Conservation (phyloP, 148 eudicot genomes). For the Chenopodium quinoa region DNA sequence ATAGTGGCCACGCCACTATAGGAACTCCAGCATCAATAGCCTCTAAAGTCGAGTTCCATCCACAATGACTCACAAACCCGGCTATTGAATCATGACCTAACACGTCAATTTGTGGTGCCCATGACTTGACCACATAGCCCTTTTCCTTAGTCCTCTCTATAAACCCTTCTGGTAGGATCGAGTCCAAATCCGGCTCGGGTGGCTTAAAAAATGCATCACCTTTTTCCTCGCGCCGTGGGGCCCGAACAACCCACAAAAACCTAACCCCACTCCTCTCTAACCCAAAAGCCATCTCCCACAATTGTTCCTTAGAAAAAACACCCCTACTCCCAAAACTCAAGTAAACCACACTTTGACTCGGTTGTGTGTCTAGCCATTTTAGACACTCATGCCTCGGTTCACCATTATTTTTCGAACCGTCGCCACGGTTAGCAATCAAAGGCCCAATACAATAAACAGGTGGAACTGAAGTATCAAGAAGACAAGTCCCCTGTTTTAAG, state of each 20-base stretch:
- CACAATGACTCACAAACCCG: constrained; percentile 64
- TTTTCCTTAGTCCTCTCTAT: no score
- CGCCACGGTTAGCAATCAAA: constrained; percentile 19
- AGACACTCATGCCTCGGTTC: constrained; percentile 37
- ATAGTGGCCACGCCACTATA: constrained; percentile 49
- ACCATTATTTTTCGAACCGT: neutral
- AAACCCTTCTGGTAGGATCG: no score
- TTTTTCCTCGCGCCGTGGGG: constrained; percentile 33
- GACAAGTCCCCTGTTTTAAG: constrained; percentile 34
- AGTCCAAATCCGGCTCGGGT: no score
- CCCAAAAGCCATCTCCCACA: constrained; percentile 43
- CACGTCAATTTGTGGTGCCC: no score
- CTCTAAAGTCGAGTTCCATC: constrained; percentile 49
- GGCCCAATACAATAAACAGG: constrained; percentile 50
- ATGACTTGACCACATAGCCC: no score
- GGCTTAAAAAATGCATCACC: neutral
- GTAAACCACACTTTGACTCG: constrained; percentile 45
- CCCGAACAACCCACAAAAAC: constrained; percentile 57
- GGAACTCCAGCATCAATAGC: constrained; percentile 38
- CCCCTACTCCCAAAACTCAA: constrained; percentile 49
- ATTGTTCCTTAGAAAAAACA: constrained; percentile 25
- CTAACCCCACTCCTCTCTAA: constrained; percentile 48
- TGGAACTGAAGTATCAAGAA: constrained; percentile 27
- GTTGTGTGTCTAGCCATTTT: constrained; percentile 46
- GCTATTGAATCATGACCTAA: neutral